phyloP scores from a whole-genome alignment of 169 alveolate genomes.

The Cryptosporidium bovis region DNA sequence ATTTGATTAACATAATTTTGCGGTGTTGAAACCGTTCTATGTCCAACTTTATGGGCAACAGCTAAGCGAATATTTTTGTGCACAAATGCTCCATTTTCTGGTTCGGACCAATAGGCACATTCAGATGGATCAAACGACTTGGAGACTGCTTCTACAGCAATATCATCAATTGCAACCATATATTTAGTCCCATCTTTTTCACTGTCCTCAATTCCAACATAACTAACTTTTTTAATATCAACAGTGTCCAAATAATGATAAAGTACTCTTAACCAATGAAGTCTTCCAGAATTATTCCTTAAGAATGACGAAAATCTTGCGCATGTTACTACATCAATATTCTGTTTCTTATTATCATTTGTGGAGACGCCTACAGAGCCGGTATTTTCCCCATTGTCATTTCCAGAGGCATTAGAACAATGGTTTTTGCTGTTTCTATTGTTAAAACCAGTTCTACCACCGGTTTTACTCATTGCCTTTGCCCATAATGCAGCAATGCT shows the following conservation, averaged over 20 bases:
- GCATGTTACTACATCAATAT: conserved; percentile 36
- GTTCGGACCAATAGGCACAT: conserved; percentile 74
- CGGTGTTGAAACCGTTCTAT: conserved; percentile 55
- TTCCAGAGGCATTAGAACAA: neutral
- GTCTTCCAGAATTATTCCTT: conserved; percentile 68
- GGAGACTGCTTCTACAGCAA: conserved; percentile 67
- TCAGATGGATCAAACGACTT: conserved; percentile 73
- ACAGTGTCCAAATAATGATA: conserved; percentile 70
- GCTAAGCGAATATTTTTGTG: conserved; percentile 66
- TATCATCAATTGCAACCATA: conserved; percentile 73
- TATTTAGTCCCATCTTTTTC: conserved; percentile 5
- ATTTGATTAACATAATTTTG: conserved; percentile 67
- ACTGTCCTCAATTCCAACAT: neutral
- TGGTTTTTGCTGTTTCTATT: conserved; percentile 4
- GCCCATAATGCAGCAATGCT: conserved; percentile 73
- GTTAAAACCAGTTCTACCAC: conserved; percentile 64
- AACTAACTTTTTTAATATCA: conserved; percentile 24
- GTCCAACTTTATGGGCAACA: conserved; percentile 71
- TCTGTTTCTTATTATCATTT: neutral
- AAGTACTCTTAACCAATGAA: conserved; percentile 67
- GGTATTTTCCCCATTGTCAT: neutral
- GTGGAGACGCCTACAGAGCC: neutral
- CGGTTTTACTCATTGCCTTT: conserved; percentile 72
- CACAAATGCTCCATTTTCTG: conserved; percentile 72
- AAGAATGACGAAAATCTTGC: conserved; percentile 71